Evolutionary conservation across 768 basidiomycete genomes (phyloP).

Genomic region (Guyanaporus albipodus): DNA sequence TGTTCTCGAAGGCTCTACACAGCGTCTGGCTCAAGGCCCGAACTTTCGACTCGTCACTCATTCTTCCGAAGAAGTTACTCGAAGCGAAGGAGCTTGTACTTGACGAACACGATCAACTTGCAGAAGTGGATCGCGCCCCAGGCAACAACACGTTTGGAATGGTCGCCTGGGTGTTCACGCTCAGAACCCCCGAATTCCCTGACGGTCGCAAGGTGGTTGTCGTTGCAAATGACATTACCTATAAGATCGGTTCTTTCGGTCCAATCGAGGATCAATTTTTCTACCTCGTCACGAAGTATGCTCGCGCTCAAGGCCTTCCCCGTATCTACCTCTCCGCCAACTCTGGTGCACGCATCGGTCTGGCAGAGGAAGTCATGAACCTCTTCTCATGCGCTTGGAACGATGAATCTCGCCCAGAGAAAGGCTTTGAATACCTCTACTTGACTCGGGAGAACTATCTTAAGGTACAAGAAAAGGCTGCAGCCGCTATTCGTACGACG

Average conservation of each 20-base stretch:
- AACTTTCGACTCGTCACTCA: slow-evolving; percentile 57
- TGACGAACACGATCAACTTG: slow-evolving; percentile 88
- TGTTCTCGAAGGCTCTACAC: slow-evolving; percentile 95
- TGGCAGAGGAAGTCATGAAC: slow-evolving; percentile 87
- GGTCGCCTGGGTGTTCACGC: slow-evolving; percentile 96
- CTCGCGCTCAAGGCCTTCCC: slow-evolving; percentile 82
- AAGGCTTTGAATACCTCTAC: slow-evolving; percentile 95
- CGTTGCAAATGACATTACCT: slow-evolving; percentile 98
- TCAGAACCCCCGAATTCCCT: slow-evolving; percentile 90
- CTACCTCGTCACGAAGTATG: slow-evolving; percentile 90
- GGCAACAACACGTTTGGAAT: slow-evolving; percentile 96
- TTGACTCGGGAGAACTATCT: slow-evolving; percentile 89
- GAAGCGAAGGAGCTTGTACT: slow-evolving; percentile 88
- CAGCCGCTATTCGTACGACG: slow-evolving; percentile 69
- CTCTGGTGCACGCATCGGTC: slow-evolving; percentile 94
- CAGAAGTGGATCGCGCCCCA: slow-evolving; percentile 87
- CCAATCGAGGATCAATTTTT: slow-evolving; percentile 96
- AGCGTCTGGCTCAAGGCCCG: slow-evolving; percentile 85
- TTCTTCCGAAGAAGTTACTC: slow-evolving; percentile 72
- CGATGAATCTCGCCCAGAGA: slow-evolving; percentile 76
- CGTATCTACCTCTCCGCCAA: slow-evolving; percentile 98
- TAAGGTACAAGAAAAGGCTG: slow-evolving; percentile 83
- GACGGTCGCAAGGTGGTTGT: slow-evolving; percentile 83
- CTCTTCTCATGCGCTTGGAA: slow-evolving; percentile 94
- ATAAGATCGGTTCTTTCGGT: slow-evolving; percentile 97